These are phyloP conservation scores for Lecanicillium sp. DNA, from an alignment of 2,329 filamentous ascomycete genomes.

Conservation along the genomic window DNA sequence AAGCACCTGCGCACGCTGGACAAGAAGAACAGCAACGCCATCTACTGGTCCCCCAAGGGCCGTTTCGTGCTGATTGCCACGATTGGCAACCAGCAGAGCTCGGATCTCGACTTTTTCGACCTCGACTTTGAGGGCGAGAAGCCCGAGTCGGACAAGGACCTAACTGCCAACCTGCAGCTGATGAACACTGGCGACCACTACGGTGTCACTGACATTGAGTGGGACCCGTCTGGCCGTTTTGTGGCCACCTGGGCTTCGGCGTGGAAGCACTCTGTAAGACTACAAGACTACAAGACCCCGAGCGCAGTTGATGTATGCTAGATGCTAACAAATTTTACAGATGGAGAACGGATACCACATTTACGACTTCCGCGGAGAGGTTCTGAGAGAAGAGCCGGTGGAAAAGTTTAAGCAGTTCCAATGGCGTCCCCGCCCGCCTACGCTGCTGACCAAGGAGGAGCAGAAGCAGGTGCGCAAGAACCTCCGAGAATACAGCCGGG, in stretches of 20 bases:
- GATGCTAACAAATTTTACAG: conserved; percentile 39
- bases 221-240: conserved; percentile 94
- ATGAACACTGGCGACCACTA: conserved; percentile 96
- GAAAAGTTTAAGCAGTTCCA: conserved; percentile 98
- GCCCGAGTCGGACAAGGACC: conserved; percentile 84
- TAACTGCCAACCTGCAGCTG: conserved; percentile 88
- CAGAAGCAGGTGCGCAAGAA: conserved; percentile 98
- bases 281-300: no score
- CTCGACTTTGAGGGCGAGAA: conserved; percentile 97
- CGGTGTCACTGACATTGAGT: conserved; percentile 94
- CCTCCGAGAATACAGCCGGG: conserved; percentile 88
- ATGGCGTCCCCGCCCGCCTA: conserved; percentile 87
- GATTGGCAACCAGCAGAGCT: conserved; percentile 86
- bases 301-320: no score
- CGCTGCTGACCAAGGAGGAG: conserved; percentile 92
- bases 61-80: conserved; percentile 93
- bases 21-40: conserved; percentile 99
- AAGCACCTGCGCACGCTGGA: conserved; percentile 91
- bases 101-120: conserved; percentile 96
- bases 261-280: conserved; percentile 89
- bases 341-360: conserved; percentile 99
- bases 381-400: conserved; percentile 81
- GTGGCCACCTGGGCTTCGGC: conserved; percentile 88
- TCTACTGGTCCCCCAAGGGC: conserved; percentile 97
- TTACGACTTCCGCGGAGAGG: conserved; percentile 90